phyloP scores from a whole-genome alignment of 1,139 yeast species.

The Barnettozyma hawaiiensis region DNA sequence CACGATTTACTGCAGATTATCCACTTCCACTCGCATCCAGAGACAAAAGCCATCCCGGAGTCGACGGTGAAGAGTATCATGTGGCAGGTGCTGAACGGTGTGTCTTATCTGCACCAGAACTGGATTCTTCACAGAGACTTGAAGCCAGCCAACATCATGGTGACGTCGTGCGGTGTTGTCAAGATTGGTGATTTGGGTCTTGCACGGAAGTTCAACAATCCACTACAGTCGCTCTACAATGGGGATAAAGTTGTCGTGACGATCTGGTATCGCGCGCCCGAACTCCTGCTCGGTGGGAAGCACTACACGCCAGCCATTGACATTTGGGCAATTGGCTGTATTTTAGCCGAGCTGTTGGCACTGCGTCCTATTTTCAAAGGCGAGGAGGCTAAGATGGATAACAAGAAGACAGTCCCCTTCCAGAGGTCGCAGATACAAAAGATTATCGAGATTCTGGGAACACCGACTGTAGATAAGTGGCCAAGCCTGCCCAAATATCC shows the following conservation, averaged over 20 bases:
- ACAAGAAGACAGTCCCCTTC: slow-evolving; percentile 87
- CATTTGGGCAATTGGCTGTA: slow-evolving; percentile 97
- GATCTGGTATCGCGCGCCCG: slow-evolving; percentile 98
- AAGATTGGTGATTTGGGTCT: slow-evolving; percentile 95
- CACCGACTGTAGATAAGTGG: slow-evolving; percentile 77
- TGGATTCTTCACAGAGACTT: slow-evolving; percentile 95
- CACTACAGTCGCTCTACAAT: slow-evolving; percentile 80
- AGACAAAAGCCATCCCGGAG: slow-evolving; percentile 70
- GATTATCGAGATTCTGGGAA: slow-evolving; percentile 84
- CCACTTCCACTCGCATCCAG: slow-evolving; percentile 91
- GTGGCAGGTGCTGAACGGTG: slow-evolving; percentile 92
- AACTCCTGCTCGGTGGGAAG: slow-evolving; percentile 79
- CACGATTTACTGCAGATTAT: slow-evolving; percentile 91
- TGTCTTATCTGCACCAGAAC: slow-evolving; percentile 84
- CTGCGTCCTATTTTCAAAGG: slow-evolving; percentile 93
- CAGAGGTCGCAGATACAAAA: slow-evolving; percentile 89
- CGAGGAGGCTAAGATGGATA: slow-evolving; percentile 94
- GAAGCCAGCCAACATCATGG: slow-evolving; percentile 98
- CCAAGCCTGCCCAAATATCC: slow-evolving; percentile 75
- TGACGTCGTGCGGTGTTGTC: slow-evolving; percentile 78
- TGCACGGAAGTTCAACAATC: slow-evolving; percentile 86
- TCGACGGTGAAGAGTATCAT: slow-evolving; percentile 73
- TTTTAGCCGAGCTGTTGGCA: slow-evolving; percentile 84
- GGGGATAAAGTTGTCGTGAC: slow-evolving; percentile 98
- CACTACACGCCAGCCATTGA: slow-evolving; percentile 96